Evolutionary conservation across 1,284 basidiomycete species (phyloP).

Genomic region (Fistulinella staudtii): DNA sequence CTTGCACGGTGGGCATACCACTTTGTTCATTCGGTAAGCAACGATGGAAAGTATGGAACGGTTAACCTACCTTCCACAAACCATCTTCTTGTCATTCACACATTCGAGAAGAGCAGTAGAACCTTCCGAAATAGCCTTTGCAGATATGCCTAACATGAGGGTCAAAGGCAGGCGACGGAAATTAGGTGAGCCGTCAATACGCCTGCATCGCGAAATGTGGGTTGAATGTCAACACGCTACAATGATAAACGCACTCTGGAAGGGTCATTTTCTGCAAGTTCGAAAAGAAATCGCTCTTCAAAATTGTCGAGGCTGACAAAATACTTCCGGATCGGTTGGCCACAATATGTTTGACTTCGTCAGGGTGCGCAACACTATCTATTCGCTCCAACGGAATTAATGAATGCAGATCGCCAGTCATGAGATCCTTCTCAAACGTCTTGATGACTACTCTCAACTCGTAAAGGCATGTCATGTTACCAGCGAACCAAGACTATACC

Average conservation of each 20-base stretch:
- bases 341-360: conserved; percentile 85
- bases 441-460: conserved; percentile 68
- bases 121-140: conserved; percentile 30
- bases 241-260: conserved; percentile 63
- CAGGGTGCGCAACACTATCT: conserved; percentile 79
- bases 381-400: conserved; percentile 83
- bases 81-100: conserved; percentile 54
- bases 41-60: not conserved
- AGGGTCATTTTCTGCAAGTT: conserved; percentile 94
- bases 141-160: conserved; percentile 41
- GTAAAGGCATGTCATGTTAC: not conserved
- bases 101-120: conserved; percentile 35
- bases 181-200: conserved; percentile 91
- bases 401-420: conserved; percentile 74
- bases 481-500: conserved; percentile 40
- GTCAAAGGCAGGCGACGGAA: conserved; percentile 79
- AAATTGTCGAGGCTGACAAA: conserved; percentile 87
- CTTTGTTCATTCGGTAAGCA: conserved; percentile 35
- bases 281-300: conserved; percentile 97
- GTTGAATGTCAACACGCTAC: conserved; percentile 2
- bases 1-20: conserved; percentile 87
- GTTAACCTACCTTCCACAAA: conserved; percentile 80
- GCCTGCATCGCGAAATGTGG: conserved; percentile 41
- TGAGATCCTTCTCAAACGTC: conserved; percentile 92
- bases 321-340: conserved; percentile 83